These are phyloP conservation scores for Rosa rugosa DNA, from an alignment of 306 rosid genomes.

Conservation along the genomic window DNA sequence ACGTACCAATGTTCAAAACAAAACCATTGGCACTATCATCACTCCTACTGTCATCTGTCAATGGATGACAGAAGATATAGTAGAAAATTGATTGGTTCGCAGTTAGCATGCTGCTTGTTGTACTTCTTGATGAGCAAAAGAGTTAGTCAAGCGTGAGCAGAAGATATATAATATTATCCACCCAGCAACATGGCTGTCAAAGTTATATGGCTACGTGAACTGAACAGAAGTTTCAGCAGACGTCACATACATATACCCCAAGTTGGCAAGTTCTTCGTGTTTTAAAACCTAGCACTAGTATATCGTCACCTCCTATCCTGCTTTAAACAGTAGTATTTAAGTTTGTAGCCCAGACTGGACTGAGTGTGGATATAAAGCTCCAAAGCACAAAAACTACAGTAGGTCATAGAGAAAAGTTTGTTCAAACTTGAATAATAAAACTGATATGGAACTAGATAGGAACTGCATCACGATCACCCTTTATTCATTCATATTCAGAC, in stretches of 20 bases:
- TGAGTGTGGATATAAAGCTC: slow-evolving; percentile 17
- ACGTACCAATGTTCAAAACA: background rate
- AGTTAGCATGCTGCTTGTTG: background rate
- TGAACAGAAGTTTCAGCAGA: slow-evolving; percentile 22
- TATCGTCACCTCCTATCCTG: slow-evolving; percentile 29
- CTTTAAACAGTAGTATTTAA: slow-evolving; percentile 6
- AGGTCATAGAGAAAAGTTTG: background rate
- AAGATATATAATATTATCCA: slow-evolving; percentile 47
- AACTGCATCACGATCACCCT: slow-evolving; percentile 18
- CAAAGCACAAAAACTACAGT: background rate
- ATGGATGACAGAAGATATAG: background rate
- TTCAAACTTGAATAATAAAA: background rate
- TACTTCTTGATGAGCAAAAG: slow-evolving; percentile 22
- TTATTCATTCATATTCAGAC: slow-evolving; percentile 10
- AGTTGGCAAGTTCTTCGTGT: background rate
- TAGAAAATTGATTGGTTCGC: background rate
- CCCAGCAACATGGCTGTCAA: slow-evolving; percentile 6
- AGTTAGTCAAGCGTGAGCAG: slow-evolving; percentile 25
- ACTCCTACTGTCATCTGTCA: background rate
- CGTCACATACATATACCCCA: slow-evolving; percentile 25
- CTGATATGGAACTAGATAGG: slow-evolving; percentile 22
- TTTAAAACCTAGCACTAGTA: slow-evolving; percentile 30
- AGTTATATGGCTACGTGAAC: slow-evolving; percentile 30
- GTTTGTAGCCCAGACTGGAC: slow-evolving; percentile 4
- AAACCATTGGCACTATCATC: background rate